Evolutionary conservation across 768 basidiomycete species (phyloP).

Genomic region (Hypholoma sublateritium): DNA sequence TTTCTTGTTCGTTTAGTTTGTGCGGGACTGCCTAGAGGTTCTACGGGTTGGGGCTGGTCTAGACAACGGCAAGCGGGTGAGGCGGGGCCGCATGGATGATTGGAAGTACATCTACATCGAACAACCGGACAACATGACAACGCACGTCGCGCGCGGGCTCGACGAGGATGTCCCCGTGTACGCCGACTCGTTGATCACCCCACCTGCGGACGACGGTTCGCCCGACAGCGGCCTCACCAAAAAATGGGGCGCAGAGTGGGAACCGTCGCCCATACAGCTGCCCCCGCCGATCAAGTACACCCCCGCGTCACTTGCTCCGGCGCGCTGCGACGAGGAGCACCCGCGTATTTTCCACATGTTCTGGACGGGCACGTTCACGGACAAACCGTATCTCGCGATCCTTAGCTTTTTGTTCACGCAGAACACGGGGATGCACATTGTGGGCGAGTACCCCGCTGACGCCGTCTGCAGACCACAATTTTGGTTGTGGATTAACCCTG

Average conservation of each 20-base stretch:
- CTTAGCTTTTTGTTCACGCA: constrained; percentile 96
- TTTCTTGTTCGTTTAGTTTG: constrained; percentile 57
- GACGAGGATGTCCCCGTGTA: constrained; percentile 41
- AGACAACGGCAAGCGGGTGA: constrained; percentile 74
- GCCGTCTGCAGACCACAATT: constrained; percentile 83
- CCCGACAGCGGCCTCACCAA: constrained; percentile 56
- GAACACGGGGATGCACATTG: constrained; percentile 80
- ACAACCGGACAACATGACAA: constrained; percentile 31
- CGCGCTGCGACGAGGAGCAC: constrained; percentile 80
- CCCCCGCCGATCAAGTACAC: constrained; percentile 51
- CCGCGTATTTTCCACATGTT: constrained; percentile 97
- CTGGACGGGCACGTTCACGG: constrained; percentile 98
- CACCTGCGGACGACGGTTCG: constrained; percentile 18
- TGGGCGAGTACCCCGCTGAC: constrained; percentile 43
- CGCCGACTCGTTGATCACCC: constrained; percentile 7
- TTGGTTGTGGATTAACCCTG: constrained; percentile 99
- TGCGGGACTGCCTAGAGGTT: constrained; percentile 96
- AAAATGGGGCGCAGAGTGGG: constrained; percentile 63
- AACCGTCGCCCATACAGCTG: constrained; percentile 47
- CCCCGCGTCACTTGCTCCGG: constrained; percentile 54
- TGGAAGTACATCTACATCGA: constrained; percentile 92
- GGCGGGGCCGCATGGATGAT: constrained; percentile 74
- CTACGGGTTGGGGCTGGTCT: constrained; percentile 88
- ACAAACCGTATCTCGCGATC: constrained; percentile 96
- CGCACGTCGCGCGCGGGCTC: constrained; percentile 21